Evolutionary conservation across 805 yeast species (phyloP), one percentile per base, ranked within the genome.

Genomic region (Vanderwaltozyma polyspora): DNA sequence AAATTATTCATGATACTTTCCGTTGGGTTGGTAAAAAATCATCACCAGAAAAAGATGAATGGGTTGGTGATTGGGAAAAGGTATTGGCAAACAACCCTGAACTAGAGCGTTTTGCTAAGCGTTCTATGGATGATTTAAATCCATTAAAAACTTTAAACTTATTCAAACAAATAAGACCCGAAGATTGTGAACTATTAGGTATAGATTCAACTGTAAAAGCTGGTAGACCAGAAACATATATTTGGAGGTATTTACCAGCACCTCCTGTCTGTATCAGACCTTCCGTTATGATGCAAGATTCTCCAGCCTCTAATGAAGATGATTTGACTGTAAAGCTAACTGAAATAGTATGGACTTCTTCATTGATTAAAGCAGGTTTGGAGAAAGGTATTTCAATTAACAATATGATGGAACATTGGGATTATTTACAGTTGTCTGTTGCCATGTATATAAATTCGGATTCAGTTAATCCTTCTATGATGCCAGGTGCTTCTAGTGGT

Each of bases 241-340:
- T 91, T 26, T 91, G 98, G 99, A 74, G 94, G 52, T 91, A 87
- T 55, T 69, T 91, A 35, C 98, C 98, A 0, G 97, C 97, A 0
- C 98, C 99, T 1, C 99, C 99, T 0, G 96, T 93, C 14, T 91
- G 98, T 68, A 91, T 91, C 36, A 74, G 99, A 45, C 99, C 99
- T 3, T 87, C 97, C 4, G 97, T 91, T 21, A 68, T 77, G 65
- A 85, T 84, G 87, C 86, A 83, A 55, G 93, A 82, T 45, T 72
- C 79, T 5, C 75, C 81, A 18, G 91, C 94, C 22, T 79, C 93
- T 14, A 91, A 91, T 60, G 99, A 91, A 63, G 99, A 91, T 61
- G 99, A 93, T 61, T 66, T 91, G 44, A 91, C 99, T 0, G 95
- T 87, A 22, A 91, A 91, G 55, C 66, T 91, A 38, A 85, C 97